These are phyloP conservation scores for Calonectria fujianensis DNA, from an alignment of 2,329 filamentous ascomycete species.

Conservation along the genomic window DNA sequence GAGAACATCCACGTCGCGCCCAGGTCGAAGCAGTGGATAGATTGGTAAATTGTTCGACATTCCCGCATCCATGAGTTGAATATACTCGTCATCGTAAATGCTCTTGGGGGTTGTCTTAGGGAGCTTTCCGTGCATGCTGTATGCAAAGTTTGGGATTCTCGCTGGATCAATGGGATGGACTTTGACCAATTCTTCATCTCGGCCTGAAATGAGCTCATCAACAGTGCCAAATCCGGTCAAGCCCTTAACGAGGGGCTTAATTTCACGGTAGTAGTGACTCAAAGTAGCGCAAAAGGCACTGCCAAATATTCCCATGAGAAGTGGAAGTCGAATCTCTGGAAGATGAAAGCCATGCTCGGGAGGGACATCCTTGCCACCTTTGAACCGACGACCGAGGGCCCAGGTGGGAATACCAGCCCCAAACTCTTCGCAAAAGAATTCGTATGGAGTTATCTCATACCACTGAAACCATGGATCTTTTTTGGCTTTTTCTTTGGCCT, in stretches of 20 bases:
- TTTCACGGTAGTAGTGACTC: slow-evolving; percentile 96
- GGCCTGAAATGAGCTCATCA: slow-evolving; percentile 88
- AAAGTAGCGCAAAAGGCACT: slow-evolving; percentile 97
- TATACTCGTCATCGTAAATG: slow-evolving; percentile 81
- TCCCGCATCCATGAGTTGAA: slow-evolving; percentile 95
- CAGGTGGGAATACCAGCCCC: slow-evolving; percentile 94
- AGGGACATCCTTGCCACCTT: slow-evolving; percentile 73
- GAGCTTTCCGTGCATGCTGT: slow-evolving; percentile 85
- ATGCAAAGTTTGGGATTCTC: slow-evolving; percentile 90
- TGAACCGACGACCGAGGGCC: slow-evolving; percentile 90
- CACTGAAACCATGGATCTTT: slow-evolving; percentile 96
- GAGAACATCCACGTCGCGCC: slow-evolving; percentile 90
- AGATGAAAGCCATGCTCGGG: slow-evolving; percentile 81
- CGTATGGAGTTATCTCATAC: slow-evolving; percentile 97
- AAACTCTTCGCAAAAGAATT: slow-evolving; percentile 96
- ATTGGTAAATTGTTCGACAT: slow-evolving; percentile 99
- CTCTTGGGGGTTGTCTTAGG: slow-evolving; percentile 86
- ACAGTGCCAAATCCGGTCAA: slow-evolving; percentile 85
- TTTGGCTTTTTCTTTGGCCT: slow-evolving; percentile 71
- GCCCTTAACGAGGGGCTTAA: slow-evolving; percentile 86
- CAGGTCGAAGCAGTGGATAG: slow-evolving; percentile 92
- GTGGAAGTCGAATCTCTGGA: slow-evolving; percentile 88
- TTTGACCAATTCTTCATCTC: slow-evolving; percentile 89
- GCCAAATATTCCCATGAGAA: slow-evolving; percentile 96
- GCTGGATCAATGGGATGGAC: slow-evolving; percentile 97